Evolutionary conservation across 306 rosid species (phyloP), one percentile per base, ranked within the genome.

Genomic region (Dryas alaskensis): DNA sequence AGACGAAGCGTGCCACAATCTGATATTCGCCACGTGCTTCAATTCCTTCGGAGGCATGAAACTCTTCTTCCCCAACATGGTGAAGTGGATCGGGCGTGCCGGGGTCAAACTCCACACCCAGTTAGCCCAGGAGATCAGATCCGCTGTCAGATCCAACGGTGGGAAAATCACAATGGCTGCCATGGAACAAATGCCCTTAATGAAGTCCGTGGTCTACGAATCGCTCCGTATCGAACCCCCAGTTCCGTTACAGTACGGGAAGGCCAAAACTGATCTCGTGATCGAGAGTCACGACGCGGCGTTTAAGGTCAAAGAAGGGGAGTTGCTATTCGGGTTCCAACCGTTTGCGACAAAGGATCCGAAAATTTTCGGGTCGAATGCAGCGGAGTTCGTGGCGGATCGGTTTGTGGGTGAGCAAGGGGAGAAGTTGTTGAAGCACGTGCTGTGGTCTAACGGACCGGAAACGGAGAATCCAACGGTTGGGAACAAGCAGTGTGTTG

Each of bases 291-390:
- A 92, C 58, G 97, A 91, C 62, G 89, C 88, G 8, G 67, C 85
- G 19, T 94, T 89, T 14, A 16, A 64, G 72, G 91, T 94, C 64
- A 94, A 92, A 16, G 78, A 84, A 73, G 99, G 99, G 6, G 96
- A 94, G 64, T 17, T 92, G 84, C 8, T 94, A 37, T 89, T 89
- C 60, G 99, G 99, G 63, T 94, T 7, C 74, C 99, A 94, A 65
- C 97, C 99, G 0, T 92, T 89, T 27, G 99, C 99, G 13, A 92
- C 99, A 0, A 88, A 84, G 73, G 99, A 94, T 55, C 89, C 92
- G 0, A 87, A 74, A 57, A 87, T 94, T 17, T 94, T 94, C 65
- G 93, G 87, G 2, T 31, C 37, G 10, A 67, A 74, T 1, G 61
- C 93, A 0, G 85, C 81, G 4, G 96, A 92, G 80, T 94, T 88